Evolutionary conservation across 495 filamentous ascomycete species (phyloP), one percentile per base, ranked within the genome.

Genomic region (Xylaria scruposa): DNA sequence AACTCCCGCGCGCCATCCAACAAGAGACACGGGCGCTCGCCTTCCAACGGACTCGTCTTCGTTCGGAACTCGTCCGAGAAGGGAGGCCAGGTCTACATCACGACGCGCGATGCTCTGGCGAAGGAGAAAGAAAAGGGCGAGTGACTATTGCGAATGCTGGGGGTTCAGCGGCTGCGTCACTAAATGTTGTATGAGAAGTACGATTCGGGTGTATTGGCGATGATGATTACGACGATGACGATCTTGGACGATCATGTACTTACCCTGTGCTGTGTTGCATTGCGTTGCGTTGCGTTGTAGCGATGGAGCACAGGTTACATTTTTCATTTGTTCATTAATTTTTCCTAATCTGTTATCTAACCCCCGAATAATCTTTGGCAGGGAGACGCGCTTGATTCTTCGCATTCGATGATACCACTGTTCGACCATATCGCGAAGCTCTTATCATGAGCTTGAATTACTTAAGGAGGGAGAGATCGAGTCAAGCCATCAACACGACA

Each of bases 21-120:
- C 2, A 79, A 79, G 70, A 65, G 78, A 59, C 73, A 74, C 59
- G 74, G 71, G 46, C 72, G 71, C 49, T 76, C 73, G 17, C 72
- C 76, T 9, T 75, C 74, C 0, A 61, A 26, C 61, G 56, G 72
- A n/a, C 70, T 78, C 31, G 21, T 80, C 19, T 80, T 78, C 66
- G 76, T 80, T 8, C 75, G 78, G 19, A 71, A 68, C 72, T 36
- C 77, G 19, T 42, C 76, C 9, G 72, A 71, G 13, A 76, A 77
- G 54, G 56, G 66, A 17, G 63, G 74, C 40, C 51, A 49, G 21
- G 68, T 77, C 21, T 73, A 68, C 67, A 70, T 79, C 62, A 76
- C 74, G 29, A 78, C 77, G 17, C 77, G 74, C 17, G 74, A 76
- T 1, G 64, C 64, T 2, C 74, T 77, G n/a, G 73, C 73, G 58